A percentile compares a stretch with the other conserved stretches of the same genome.
phyloP scores from a whole-genome alignment of 2,329 filamentous ascomycete genomes.

The Alternaria angustiovoidea region DNA sequence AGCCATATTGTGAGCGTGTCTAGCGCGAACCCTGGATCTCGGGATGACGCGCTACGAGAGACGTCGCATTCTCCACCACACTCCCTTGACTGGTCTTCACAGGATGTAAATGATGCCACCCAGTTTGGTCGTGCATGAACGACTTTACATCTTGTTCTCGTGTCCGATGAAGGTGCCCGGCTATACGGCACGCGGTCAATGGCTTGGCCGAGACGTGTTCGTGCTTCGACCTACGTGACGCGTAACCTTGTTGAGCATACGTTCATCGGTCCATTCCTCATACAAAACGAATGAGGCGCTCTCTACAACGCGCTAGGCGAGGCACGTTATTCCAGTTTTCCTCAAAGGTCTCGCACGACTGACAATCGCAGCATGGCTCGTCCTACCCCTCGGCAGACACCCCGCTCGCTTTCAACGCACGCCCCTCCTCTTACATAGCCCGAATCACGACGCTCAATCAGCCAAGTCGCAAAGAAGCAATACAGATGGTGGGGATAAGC shows the following conservation, averaged over 20 bases:
- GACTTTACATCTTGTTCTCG: too few relatives aligned
- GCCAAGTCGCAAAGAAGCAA: not conserved
- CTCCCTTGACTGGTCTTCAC: not conserved
- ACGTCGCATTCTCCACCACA: not conserved
- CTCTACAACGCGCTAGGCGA: conserved; percentile 25
- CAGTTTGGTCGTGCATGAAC: too few relatives aligned
- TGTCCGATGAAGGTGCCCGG: not conserved
- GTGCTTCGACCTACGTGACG: conserved; percentile 11
- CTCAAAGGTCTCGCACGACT: not conserved
- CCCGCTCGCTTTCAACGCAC: conserved; percentile 22
- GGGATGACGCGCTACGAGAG: not conserved
- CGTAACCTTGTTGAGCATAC: not conserved
- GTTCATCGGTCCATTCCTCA: too few relatives aligned
- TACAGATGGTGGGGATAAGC: conserved; percentile 6
- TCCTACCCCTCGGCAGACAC: conserved; percentile 38
- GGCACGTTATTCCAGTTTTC: conserved; percentile 18
- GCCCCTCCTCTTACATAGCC: conserved; percentile 23
- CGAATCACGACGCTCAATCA: not conserved
- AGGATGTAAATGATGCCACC: not conserved
- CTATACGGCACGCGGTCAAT: conserved; percentile 13
- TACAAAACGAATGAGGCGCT: conserved; percentile 38
- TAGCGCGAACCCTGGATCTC: too few relatives aligned
- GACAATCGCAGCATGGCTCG: conserved; percentile 37
- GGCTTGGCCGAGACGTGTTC: conserved; percentile 29
- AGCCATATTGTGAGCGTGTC: not conserved